Conservation (phyloP, 2,329 filamentous ascomycete species). For the Cercospora canescens region DNA sequence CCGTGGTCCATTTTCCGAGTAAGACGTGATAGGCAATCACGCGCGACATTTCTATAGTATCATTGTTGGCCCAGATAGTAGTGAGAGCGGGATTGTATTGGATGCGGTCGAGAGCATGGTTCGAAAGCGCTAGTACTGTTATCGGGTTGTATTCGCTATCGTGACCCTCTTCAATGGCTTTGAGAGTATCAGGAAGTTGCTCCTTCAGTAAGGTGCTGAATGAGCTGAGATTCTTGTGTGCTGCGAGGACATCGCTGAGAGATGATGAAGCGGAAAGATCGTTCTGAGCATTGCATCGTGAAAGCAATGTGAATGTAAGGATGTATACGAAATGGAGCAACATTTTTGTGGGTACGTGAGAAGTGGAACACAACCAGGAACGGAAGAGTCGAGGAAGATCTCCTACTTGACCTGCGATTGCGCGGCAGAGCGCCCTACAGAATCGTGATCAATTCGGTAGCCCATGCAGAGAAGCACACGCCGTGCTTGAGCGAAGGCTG, state of each 20-base stretch:
- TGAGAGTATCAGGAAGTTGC: constrained; percentile 31
- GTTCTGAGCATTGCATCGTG: neutral
- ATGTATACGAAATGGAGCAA: neutral
- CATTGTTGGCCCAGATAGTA: constrained; percentile 15
- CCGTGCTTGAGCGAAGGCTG: neutral
- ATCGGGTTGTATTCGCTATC: constrained; percentile 35
- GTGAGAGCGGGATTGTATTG: constrained; percentile 24
- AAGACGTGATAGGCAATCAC: constrained; percentile 20
- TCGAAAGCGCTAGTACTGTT: constrained; percentile 42
- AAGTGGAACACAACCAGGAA: neutral
- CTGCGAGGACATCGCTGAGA: constrained; percentile 16
- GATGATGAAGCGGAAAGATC: constrained; percentile 8
- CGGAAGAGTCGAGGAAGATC: neutral
- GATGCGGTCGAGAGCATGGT: constrained; percentile 38
- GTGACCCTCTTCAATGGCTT: constrained; percentile 29
- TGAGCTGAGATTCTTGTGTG: constrained; percentile 17
- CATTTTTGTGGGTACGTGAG: neutral
- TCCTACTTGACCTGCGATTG: neutral
- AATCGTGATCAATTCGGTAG: neutral
- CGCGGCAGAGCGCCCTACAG: neutral
- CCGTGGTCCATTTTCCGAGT: constrained; percentile 16
- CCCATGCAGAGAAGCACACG: neutral
- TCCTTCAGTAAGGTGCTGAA: constrained; percentile 15
- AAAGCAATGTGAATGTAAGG: neutral
- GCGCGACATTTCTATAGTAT: constrained; percentile 14